These are phyloP conservation scores for Penicillium canescens DNA, from an alignment of 495 filamentous ascomycete species.

Conservation along the genomic window DNA sequence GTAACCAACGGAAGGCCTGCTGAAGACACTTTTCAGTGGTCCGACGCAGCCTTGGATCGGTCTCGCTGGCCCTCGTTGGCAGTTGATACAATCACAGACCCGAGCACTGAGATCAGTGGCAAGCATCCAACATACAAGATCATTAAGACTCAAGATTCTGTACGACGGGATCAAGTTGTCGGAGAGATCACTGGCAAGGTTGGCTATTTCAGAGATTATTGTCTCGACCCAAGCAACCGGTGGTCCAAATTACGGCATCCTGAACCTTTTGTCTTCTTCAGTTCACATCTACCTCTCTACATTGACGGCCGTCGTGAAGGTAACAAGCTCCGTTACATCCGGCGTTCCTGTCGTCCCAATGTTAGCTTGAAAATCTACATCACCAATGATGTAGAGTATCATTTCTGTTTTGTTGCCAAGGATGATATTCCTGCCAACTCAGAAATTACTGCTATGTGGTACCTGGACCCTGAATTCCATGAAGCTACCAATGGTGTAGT, in stretches of 20 bases:
- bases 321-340: slow-evolving; percentile 77
- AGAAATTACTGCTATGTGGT: slow-evolving; percentile 70
- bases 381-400: slow-evolving; percentile 71
- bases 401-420: slow-evolving; percentile 86
- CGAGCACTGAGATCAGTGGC: slow-evolving; percentile 42
- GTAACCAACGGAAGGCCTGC: slow-evolving; percentile 42
- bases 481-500: slow-evolving; percentile 47
- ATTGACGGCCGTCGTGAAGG: slow-evolving; percentile 88
- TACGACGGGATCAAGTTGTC: slow-evolving; percentile 68
- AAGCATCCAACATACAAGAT: slow-evolving; percentile 65
- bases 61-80: slow-evolving; percentile 49
- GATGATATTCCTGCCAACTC: slow-evolving; percentile 62
- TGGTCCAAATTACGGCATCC: slow-evolving; percentile 78
- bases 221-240: slow-evolving; percentile 66
- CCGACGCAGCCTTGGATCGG: slow-evolving; percentile 55
- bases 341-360: slow-evolving; percentile 88
- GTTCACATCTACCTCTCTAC: slow-evolving; percentile 78
- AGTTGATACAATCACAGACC: slow-evolving; percentile 47
- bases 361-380: slow-evolving; percentile 78
- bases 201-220: slow-evolving; percentile 76
- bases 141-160: slow-evolving; percentile 61
- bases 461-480: slow-evolving; percentile 52
- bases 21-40: slow-evolving; percentile 51
- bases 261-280: slow-evolving; percentile 83
- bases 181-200: slow-evolving; percentile 88